Base-by-base conservation (phyloP, 345 rosid genomes). In the Melaleuca alternifolia region DNA sequence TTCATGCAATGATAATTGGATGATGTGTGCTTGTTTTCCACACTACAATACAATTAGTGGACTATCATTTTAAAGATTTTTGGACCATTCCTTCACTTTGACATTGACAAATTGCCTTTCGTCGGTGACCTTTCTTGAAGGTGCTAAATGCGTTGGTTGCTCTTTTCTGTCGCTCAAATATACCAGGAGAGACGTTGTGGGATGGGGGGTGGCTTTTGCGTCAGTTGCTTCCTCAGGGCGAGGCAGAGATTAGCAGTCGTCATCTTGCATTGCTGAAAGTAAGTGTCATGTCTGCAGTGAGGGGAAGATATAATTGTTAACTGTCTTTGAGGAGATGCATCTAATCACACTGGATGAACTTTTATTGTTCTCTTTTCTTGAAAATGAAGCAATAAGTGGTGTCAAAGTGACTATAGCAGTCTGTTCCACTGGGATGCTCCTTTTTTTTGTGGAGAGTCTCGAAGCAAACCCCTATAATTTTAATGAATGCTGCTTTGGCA, bases 151-250 rank as follows among this genome's bases (percentile, higher is more conserved):
- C 98, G 30, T 91, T 98, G 94, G 97, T 95, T 85, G 88, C 93
- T 90, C 97, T 98, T 61, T 92, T 98, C 87, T 93, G 96, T 88
- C 99, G 99, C 59, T 91, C 97, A 75, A 91, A 93, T 91, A 91
- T 98, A 90, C 92, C 97, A 59, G 96, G 99, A 13, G 99, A 98
- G 90, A 95, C 95, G 65, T 89, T 96, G 90, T 95, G 99, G 99
- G 94, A 92, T 91, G 99, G 98, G 82, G 99, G 99, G 54, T 98
- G 99, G 99, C 98, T 98, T 86, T 91, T 98, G 90, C 99, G 95
- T 54, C 99, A 98, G 87, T 90, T 98, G 89, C 98, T 96, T 88
- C 99, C 99, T 87, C 93, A 98, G 81, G 95, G 95, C 37, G 93
- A 95, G 90, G 94, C 93, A 75, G 99, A 96, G 90, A 93, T 98